Evolutionary conservation across 2,329 filamentous ascomycete genomes (phyloP), one percentile per base, ranked within the genome.

Genomic region (Penicillium sp.): DNA sequence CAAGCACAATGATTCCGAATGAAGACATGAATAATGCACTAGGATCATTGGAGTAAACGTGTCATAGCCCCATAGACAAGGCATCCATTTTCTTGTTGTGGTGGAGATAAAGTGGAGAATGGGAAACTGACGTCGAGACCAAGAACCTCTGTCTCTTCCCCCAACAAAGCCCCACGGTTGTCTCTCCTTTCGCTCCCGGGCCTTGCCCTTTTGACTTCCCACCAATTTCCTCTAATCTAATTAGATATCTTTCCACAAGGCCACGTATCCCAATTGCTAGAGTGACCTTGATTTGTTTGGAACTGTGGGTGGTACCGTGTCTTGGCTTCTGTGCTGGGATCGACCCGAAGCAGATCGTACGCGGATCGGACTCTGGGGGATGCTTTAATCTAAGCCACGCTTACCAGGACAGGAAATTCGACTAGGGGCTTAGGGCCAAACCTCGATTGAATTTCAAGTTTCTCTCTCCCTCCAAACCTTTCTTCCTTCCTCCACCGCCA

Each of bases 341-440:
- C 64, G 67, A 64, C 65, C 64, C 62, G 64, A 60, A 53, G 58
- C 57, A 62, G 69, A 72, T 70, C 67, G 39, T 41, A 22, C 19
- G 62, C 51, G 60, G 67, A 71, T 70, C 65, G 59, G 16, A 60
- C 63, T 61, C 61, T 52, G 50, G 50, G 41, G 50, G 19, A 24
- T 47, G 46, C 44, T 33, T 52, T 27, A 29, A 53, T 47, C 48
- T 26, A 33, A 53, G 45, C 55, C 52, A 54, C 39, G 5, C 44
- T 41, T 26, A 31, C 49, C 45, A 49, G 14, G 26, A 50, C 47
- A 39, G 46, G 43, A 27, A 37, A 21, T 19, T 27, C 37, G 53
- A 48, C 50, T 22, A 53, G 45, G 52, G 50, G 53, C 49, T 35
- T 46, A 39, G 37, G 21, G 29, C 29, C 48, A 24, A 26, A 37